phyloP scores from a whole-genome alignment of 305 asterid species.

The Rubia occidens region DNA sequence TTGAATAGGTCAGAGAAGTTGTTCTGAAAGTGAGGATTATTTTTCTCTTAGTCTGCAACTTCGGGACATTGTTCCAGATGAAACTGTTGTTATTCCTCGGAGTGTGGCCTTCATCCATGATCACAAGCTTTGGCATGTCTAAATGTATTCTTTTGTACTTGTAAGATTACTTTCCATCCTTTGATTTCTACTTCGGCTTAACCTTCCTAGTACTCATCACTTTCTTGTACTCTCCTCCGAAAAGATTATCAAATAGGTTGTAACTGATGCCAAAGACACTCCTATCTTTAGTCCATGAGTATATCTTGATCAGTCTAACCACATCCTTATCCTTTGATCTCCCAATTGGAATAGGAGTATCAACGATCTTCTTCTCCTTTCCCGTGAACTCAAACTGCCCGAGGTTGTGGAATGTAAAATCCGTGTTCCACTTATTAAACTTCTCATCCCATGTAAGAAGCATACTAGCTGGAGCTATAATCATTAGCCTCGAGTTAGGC shows the following conservation, averaged over 20 bases:
- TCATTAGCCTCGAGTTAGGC: constrained; percentile 39
- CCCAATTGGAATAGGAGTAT: constrained; percentile 1
- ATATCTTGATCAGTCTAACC: constrained; percentile 34
- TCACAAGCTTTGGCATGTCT: constrained; percentile 40
- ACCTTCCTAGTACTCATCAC: not conserved
- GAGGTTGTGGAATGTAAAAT: constrained; percentile 48
- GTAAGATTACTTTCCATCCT: constrained; percentile 4
- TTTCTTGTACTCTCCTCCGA: constrained; percentile 16
- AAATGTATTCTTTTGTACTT: constrained; percentile 31
- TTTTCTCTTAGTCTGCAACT: constrained; percentile 34
- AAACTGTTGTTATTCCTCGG: constrained; percentile 45
- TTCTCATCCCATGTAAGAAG: constrained; percentile 69
- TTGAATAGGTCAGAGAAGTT: constrained; percentile 58
- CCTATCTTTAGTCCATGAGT: constrained; percentile 30
- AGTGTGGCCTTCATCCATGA: constrained; percentile 70
- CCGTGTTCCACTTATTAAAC: constrained; percentile 52
- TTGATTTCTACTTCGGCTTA: not conserved
- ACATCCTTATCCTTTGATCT: constrained; percentile 16
- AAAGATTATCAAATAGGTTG: constrained; percentile 32
- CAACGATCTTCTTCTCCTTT: constrained; percentile 23
- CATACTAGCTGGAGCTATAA: constrained; percentile 52
- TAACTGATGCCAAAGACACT: constrained; percentile 52
- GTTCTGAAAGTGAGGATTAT: constrained; percentile 68
- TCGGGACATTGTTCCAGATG: constrained; percentile 39
- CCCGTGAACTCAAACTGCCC: constrained; percentile 26